Base-by-base conservation (phyloP, 352 stramenopile species). In the Phytophthora ohioensis region DNA sequence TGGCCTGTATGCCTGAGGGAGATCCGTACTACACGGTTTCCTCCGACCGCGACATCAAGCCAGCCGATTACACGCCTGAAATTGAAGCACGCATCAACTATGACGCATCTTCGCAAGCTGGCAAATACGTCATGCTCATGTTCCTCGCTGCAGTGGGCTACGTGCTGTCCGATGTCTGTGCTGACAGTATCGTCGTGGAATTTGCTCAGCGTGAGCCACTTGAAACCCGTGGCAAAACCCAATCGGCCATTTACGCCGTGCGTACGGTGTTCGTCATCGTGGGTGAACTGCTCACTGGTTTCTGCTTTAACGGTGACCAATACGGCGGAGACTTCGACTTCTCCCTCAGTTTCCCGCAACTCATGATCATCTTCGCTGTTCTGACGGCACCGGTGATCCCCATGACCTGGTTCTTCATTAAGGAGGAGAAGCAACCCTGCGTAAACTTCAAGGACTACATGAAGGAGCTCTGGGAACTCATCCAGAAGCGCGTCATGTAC, bases 111-210 rank as follows among this genome's bases (percentile, higher is more conserved):
- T 63, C 59, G 2, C 48, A 65, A 49, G 73, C 55, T 15, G 65
- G 38, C 31, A 76, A 75, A 38, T 85, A 79, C 55, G 66, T 82
- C 31, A 62, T 84, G 39, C 48, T 84, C 32, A 84, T 90, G 65
- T 76, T 82, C 57, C 64, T 87, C 11, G 53, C 88, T 4, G 80
- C 84, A 0, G 32, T 90, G 15, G 84, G 84, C 2, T 91, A 91
- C 61, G 75, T 91, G n/a, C 67, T 82, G 63, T 71, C 84, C 3
- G 82, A 90, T 51, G 79, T 90, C 6, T 84, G 82, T 34, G 69
- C 76, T 27, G 84, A 92, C 59, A 79, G 77, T 64, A 73, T 85
- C 54, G 59, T 73, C 9, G 75, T 82, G 10, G 68, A 84, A 12
- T 56, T 80, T 21, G 75, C 71, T 11, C 78, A 85, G 30, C 69